Evolutionary conservation across 768 basidiomycete genomes (phyloP), one percentile per base, ranked within the genome.

Genomic region (Trametes cingulata): DNA sequence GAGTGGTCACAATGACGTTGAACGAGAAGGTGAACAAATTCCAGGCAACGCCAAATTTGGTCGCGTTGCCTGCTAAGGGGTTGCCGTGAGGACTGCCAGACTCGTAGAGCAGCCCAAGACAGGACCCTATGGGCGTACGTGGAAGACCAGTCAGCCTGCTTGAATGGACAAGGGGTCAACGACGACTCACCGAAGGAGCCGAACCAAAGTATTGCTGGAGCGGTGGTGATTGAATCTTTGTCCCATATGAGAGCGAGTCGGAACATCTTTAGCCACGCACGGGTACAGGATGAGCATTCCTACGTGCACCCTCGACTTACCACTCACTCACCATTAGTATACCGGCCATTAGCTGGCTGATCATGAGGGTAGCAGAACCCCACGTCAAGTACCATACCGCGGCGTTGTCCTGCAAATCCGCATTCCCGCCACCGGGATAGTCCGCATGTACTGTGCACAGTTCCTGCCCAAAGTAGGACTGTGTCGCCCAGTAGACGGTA

Each of bases 31-130:
- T 75, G 50, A 75, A 68, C 15, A 72, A 66, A 41, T 71, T 73
- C 67, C 76, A 79, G 9, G 75, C 73, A 9, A 68, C 63, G 25
- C 72, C 76, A 52, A 77, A 75, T 59, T 68, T 66, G 54, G 75
- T 67, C 6, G 73, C 65, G 58, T 70, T 70, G 8, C 75, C 76
- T 24, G 63, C 65, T 65, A 77, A 78, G 68, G 75, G 74, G 65
- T 65, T 39, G 10, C 56, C 56, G 47, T 57, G 13, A 2, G 63
- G 63, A 14, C 46, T 35, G 10, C 63, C 63, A 12, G 63, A 58
- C 14, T 43, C 56, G 52, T 54, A 61, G 6, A 65, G 52, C 36
- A 54, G 43, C 20, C 53, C 55, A 20, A 65, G 40, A 1, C 37
- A 56, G 36, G 58, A 52, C 1, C 39, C 63, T 65, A 35, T 20